These are phyloP conservation scores for Cystoderma amianthinum DNA, from an alignment of 768 basidiomycete species.

Conservation along the genomic window DNA sequence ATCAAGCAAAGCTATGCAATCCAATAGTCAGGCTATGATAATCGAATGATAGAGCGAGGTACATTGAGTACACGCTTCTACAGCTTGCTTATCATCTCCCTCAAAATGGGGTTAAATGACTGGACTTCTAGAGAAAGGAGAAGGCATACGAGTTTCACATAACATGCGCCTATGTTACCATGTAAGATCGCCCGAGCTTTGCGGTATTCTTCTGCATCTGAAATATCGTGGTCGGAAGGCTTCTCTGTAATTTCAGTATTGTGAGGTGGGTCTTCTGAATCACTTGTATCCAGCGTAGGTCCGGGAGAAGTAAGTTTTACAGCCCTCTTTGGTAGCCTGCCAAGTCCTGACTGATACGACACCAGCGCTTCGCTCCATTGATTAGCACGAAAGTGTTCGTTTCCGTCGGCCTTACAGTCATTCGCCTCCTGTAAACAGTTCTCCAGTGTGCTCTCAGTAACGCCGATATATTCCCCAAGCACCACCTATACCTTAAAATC, in stretches of 20 bases:
- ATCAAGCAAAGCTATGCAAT: slow-evolving; percentile 76
- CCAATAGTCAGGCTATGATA: no score
- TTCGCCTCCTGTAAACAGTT: slow-evolving; percentile 32
- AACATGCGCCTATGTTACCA: slow-evolving; percentile 87
- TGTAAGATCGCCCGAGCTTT: slow-evolving; percentile 68
- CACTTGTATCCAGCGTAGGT: slow-evolving; percentile 8
- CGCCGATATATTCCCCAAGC: no score
- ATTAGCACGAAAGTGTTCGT: slow-evolving; percentile 58
- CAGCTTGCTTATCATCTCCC: slow-evolving; percentile 76
- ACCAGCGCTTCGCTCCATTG: slow-evolving; percentile 67
- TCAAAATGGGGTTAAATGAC: slow-evolving; percentile 18
- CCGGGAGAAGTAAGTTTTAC: slow-evolving; percentile 5
- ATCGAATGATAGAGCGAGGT: no score
- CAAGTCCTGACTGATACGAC: slow-evolving; percentile 61
- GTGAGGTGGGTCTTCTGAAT: slow-evolving; percentile 5
- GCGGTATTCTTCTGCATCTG: slow-evolving; percentile 30
- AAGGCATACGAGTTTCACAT: slow-evolving; percentile 62
- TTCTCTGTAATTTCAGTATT: background rate
- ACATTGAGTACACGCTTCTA: slow-evolving; percentile 77
- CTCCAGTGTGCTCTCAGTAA: slow-evolving; percentile 4
- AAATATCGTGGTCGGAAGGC: slow-evolving; percentile 11
- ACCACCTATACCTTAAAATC: no score
- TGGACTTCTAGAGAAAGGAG: background rate
- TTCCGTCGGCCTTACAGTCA: slow-evolving; percentile 69
- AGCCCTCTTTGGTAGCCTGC: background rate